Base-by-base conservation (phyloP, 495 filamentous ascomycete genomes). In the Bathelium albidoporum region DNA sequence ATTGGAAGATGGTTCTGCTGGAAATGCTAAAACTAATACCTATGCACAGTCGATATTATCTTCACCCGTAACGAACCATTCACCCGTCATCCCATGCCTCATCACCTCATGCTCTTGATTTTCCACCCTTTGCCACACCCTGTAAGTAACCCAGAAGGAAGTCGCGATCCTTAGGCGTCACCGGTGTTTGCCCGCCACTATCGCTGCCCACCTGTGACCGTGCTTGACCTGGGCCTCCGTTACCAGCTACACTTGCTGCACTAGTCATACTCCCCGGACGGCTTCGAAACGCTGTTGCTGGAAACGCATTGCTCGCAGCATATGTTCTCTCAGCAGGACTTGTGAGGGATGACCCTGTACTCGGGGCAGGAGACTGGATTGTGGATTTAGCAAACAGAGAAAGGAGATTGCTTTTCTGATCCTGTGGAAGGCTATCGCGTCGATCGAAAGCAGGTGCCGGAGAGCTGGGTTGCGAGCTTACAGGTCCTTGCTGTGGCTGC, bases 61-160 rank as follows among this genome's bases (percentile, higher is more conserved):
- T 20, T 16, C 29, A 12, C 24, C 29, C 12, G 2, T 24, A 24
- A 55, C 2, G 29, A 29, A 9, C 20, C 49, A 11, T 29, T 24
- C 9, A 55, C 26, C 22, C 5, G 20, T 3, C 12, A 55, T 18
- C 20, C 9, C 3, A n/a, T 11, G 49, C 24, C 5, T 55, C 11
- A n/a, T 29, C 22, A 29, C 29, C 11, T 9, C 24, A 55, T 11
- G 9, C 26, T 55, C 9, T 55, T 29, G 26, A 55, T 24, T 55
- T 55, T 26, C 9, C 62, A 18, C 41, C 52, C 60, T 59, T 80
- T 1, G 81, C 83, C 55, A 87, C 81, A 61, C 79, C 80, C 66
- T 84, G 81, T 70, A 96, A 73, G 73, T 90, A 95, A 10, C 84
- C 87, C 59, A 94, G 75, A 68, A 95, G 75, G 67, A 95, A 95